Evolutionary conservation across 768 basidiomycete genomes (phyloP).

Genomic region (Auricularia sp.): DNA sequence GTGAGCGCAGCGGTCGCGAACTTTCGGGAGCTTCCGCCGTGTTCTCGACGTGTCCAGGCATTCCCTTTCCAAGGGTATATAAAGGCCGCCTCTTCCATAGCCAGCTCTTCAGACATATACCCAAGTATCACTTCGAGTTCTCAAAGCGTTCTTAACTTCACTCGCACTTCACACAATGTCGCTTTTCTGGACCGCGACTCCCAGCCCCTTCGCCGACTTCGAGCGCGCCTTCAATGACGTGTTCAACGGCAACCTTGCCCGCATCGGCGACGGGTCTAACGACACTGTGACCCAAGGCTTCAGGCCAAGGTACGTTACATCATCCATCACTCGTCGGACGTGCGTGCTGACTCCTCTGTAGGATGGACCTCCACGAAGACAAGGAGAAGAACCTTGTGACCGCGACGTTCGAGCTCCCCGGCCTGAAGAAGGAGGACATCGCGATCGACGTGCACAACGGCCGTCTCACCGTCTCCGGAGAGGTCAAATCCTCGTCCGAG

Average conservation of each 20-base stretch:
- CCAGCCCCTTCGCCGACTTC: conserved; percentile 27
- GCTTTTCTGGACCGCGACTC: background rate
- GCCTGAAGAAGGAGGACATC: conserved; percentile 40
- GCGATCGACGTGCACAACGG: conserved; percentile 25
- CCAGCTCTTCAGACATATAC: background rate
- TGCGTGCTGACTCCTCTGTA: background rate
- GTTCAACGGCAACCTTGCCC: conserved; percentile 13
- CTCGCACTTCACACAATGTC: background rate
- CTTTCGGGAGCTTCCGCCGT: background rate
- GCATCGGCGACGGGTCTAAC: conserved; percentile 4
- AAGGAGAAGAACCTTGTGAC: conserved; percentile 33
- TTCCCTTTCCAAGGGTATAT: background rate
- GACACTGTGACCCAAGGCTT: conserved; percentile 2
- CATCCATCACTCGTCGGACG: background rate
- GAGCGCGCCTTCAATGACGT: conserved; percentile 35
- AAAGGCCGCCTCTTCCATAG: background rate
- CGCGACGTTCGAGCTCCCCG: conserved; percentile 48
- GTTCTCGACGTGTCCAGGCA: no score
- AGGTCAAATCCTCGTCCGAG: conserved; percentile 22
- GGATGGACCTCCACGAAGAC: conserved; percentile 39
- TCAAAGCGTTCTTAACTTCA: background rate
- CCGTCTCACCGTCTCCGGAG: conserved; percentile 30
- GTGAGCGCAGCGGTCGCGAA: background rate
- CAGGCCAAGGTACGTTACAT: conserved; percentile 16
- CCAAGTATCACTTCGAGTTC: background rate